A percentile compares a stretch with the other conserved stretches of the same genome.
Evolutionary conservation across 163 green algal genomes (phyloP).

Genomic region (Scenedesmus sp.): DNA sequence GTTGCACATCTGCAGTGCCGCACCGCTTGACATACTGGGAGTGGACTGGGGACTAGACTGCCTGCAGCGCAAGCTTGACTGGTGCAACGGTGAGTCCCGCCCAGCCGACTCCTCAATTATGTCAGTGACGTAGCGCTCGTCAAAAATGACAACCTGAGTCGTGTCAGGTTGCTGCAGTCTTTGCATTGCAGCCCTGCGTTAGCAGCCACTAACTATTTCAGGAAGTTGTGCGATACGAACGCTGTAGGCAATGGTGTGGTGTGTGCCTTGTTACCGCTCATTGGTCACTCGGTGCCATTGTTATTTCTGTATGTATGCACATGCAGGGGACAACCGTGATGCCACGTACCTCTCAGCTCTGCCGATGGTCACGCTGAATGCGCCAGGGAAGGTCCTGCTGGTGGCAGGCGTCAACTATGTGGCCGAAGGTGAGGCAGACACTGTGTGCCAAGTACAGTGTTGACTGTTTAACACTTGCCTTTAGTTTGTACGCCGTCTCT

Average conservation of each 20-base stretch:
- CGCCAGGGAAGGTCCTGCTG: slow-evolving; percentile 23
- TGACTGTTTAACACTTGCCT: too few relatives aligned
- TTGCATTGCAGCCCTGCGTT: not conserved
- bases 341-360: slow-evolving; percentile 33
- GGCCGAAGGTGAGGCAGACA: not conserved
- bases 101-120: too few relatives aligned
- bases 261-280: too few relatives aligned
- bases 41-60: slow-evolving; percentile 36
- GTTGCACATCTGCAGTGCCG: not conserved
- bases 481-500: too few relatives aligned
- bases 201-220: too few relatives aligned
- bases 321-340: slow-evolving; percentile 43
- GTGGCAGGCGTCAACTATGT: slow-evolving; percentile 36
- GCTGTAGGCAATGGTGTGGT: not conserved
- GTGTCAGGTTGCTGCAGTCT: not conserved
- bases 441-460: too few relatives aligned
- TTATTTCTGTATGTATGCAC: not conserved
- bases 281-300: not conserved
- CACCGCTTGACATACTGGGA: not conserved
- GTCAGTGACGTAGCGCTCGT: too few relatives aligned
- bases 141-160: too few relatives aligned
- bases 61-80: slow-evolving; percentile 2
- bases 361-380: slow-evolving; percentile 7
- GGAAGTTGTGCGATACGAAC: too few relatives aligned
- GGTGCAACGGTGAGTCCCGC: slow-evolving; percentile 21